These are phyloP conservation scores for Tubosaeta sp. DNA, from an alignment of 768 basidiomycete species.

Conservation along the genomic window DNA sequence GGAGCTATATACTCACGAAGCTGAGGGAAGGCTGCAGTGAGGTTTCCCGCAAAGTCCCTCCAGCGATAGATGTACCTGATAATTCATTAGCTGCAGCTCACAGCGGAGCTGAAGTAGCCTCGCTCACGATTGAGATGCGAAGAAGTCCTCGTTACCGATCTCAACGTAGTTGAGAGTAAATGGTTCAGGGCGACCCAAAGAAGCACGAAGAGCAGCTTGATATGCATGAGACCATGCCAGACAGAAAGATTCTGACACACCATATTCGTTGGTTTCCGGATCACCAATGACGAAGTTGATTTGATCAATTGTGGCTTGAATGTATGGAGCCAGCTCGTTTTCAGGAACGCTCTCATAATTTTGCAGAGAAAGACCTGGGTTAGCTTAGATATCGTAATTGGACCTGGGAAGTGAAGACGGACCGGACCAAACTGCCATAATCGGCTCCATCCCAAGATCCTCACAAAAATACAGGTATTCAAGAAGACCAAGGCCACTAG, in stretches of 20 bases:
- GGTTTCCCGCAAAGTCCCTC: conserved; percentile 42
- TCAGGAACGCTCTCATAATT: conserved; percentile 42
- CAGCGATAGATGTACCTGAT: conserved; percentile 48
- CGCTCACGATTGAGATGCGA: conserved; percentile 31
- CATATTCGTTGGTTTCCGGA: conserved; percentile 35
- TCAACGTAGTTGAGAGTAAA: conserved; percentile 47
- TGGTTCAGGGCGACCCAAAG: conserved; percentile 49
- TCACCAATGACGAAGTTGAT: conserved; percentile 61
- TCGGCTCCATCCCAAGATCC: conserved; percentile 49
- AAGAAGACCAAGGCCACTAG: conserved; percentile 50
- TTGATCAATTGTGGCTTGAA: conserved; percentile 55
- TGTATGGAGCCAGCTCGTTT: conserved; percentile 41
- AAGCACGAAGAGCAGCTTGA: conserved; percentile 47
- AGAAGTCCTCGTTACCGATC: conserved; percentile 55
- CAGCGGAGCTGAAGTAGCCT: too few relatives aligned
- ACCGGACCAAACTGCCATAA: conserved; percentile 61
- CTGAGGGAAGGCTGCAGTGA: conserved; percentile 46
- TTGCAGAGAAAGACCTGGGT: conserved; percentile 41
- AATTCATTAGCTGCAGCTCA: not conserved
- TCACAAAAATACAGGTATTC: conserved; percentile 56
- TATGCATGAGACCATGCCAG: not conserved
- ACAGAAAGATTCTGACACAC: conserved; percentile 16
- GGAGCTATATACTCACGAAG: conserved; percentile 34
- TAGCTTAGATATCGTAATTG: not conserved
- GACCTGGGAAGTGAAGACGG: not conserved